These are phyloP conservation scores for Globisporangium sylvaticum DNA, from an alignment of 352 stramenopile species.

Conservation along the genomic window DNA sequence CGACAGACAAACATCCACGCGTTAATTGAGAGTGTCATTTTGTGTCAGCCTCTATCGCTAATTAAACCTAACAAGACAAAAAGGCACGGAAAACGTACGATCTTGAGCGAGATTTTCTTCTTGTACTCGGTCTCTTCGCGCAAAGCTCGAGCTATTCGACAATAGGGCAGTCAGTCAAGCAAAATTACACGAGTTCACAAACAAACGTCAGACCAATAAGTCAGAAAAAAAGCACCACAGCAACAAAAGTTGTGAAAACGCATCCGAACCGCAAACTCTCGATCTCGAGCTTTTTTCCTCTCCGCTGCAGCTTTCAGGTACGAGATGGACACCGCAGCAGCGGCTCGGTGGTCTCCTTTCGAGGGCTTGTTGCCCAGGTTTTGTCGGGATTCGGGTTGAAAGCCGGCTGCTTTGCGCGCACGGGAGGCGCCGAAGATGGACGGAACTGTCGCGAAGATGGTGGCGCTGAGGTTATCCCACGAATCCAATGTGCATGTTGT, in stretches of 20 bases:
- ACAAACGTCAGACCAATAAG: neutral
- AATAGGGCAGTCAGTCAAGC: neutral
- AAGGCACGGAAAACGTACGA: constrained; percentile 23
- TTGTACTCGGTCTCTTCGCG: constrained; percentile 63
- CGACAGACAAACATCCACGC: neutral
- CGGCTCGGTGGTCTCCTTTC: constrained; percentile 1
- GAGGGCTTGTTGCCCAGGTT: constrained; percentile 6
- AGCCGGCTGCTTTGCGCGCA: constrained; percentile 27
- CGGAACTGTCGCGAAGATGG: constrained; percentile 26
- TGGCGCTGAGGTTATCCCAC: neutral
- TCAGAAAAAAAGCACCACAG: no score
- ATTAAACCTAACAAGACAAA: neutral
- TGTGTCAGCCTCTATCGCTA: no score
- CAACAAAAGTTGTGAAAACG: neutral
- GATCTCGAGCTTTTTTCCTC: constrained; percentile 64
- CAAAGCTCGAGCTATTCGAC: constrained; percentile 41
- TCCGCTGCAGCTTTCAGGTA: constrained; percentile 54
- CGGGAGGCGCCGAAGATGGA: constrained; percentile 52
- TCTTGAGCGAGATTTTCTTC: constrained; percentile 74
- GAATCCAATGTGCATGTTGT: neutral
- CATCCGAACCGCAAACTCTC: constrained; percentile 53
- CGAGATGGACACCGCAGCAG: constrained; percentile 48
- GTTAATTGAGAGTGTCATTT: no score
- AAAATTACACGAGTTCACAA: neutral
- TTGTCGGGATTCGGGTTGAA: constrained; percentile 3